A percentile compares a stretch with the other conserved stretches of the same genome.
Evolutionary conservation across 495 filamentous ascomycete species (phyloP).

Genomic region (Trichocladium uniseriatum): DNA sequence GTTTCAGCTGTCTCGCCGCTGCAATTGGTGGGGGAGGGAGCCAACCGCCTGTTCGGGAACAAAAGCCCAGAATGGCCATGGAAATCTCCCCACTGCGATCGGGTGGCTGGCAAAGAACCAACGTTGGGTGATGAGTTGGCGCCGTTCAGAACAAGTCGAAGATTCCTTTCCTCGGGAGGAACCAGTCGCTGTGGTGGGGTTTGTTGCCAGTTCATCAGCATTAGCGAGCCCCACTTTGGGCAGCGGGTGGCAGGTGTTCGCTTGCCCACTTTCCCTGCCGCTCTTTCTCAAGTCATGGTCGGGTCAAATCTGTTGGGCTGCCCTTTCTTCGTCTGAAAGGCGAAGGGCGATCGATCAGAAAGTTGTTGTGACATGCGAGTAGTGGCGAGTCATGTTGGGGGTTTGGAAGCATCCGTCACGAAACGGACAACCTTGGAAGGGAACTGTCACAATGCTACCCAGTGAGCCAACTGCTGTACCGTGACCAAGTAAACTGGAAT

Average conservation of each 20-base stretch:
- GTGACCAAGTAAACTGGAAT: no score
- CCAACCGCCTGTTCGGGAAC: not conserved
- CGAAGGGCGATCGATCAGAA: no score
- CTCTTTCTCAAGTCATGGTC: not conserved
- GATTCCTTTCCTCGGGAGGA: not conserved
- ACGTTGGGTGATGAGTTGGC: constrained; percentile 6
- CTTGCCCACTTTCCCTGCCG: no score
- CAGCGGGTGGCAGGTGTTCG: no score
- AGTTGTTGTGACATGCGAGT: not conserved
- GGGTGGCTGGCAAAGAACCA: not conserved
- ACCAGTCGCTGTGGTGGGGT: not conserved
- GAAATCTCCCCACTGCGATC: not conserved
- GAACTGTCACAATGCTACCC: no score
- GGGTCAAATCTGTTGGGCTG: not conserved
- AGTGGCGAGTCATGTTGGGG: no score
- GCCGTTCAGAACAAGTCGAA: no score
- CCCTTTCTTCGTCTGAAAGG: not conserved
- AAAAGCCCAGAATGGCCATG: no score
- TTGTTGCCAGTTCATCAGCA: constrained; percentile 15
- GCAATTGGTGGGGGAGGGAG: constrained; percentile 3
- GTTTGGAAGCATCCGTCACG: no score
- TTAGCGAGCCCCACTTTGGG: constrained; percentile 9
- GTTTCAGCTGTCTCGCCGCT: not conserved
- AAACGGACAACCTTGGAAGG: no score
- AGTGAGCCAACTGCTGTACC: no score